These are phyloP conservation scores for Urtica urens DNA, from an alignment of 306 rosid genomes.

Conservation along the genomic window DNA sequence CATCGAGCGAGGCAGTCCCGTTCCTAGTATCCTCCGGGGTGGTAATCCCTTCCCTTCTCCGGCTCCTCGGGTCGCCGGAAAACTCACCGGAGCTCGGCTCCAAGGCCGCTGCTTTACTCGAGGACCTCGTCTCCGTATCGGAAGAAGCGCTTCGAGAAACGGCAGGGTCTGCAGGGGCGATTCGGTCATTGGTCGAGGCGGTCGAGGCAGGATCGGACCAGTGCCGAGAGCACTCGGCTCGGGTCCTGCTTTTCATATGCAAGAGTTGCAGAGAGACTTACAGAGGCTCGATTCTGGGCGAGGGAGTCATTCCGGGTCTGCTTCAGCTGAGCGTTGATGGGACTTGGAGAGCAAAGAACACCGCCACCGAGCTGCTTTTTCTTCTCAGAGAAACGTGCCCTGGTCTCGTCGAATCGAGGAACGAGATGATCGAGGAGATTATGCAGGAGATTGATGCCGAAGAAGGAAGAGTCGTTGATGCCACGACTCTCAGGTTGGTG, in stretches of 20 bases:
- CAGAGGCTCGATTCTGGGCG: slow-evolving; percentile 51
- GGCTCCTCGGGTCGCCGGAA: slow-evolving; percentile 28
- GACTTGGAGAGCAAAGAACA: slow-evolving; percentile 39
- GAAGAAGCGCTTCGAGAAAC: slow-evolving; percentile 39
- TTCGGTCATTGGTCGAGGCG: slow-evolving; percentile 52
- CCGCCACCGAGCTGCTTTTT: slow-evolving; percentile 43
- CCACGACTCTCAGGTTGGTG: slow-evolving; percentile 40
- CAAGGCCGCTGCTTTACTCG: slow-evolving; percentile 50
- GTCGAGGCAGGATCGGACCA: slow-evolving; percentile 51
- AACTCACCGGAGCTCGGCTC: slow-evolving; percentile 40
- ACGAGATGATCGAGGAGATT: slow-evolving; percentile 34
- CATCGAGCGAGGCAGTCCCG: slow-evolving; percentile 42
- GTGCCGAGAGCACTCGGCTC: slow-evolving; percentile 57
- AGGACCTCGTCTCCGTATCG: slow-evolving; percentile 42
- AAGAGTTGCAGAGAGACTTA: slow-evolving; percentile 63
- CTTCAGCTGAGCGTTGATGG: slow-evolving; percentile 78
- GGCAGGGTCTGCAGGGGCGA: slow-evolving; percentile 24
- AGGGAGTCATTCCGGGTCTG: slow-evolving; percentile 78
- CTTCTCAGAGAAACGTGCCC: slow-evolving; percentile 56
- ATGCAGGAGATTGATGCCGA: slow-evolving; percentile 69
- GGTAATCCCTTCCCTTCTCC: slow-evolving; percentile 33
- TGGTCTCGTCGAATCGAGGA: slow-evolving; percentile 24
- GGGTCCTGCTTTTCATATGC: slow-evolving; percentile 47
- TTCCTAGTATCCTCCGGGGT: slow-evolving; percentile 39
- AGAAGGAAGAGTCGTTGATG: slow-evolving; percentile 39